Evolutionary conservation across 176 grass and related monocot species (phyloP), one percentile per base, ranked within the genome.

Genomic region (Oryza rufipogon): DNA sequence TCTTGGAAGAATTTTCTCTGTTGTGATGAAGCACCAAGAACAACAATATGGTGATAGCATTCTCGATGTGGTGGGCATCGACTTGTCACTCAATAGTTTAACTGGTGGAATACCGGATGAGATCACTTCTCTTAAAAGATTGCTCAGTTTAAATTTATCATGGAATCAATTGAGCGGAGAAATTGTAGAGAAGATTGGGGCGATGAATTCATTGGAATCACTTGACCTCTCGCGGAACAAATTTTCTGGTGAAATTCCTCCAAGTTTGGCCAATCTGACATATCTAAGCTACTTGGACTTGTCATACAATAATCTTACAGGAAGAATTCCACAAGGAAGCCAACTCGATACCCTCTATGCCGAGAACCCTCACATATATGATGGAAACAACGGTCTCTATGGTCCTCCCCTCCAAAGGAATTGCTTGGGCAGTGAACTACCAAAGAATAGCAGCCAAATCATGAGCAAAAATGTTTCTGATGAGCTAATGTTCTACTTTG

Each of bases 391-490:
- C 10, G 51, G 51, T 56, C 51, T 56, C 4, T 56, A 15, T 56
- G 85, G 85, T 15, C 60, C 78, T 19, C 41, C 54, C 0, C 68
- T 87, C 66, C 85, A 69, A 56, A 56, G 56, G 20, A 61, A 61
- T 20, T 61, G 56, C 56, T 22, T 20, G 7, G 56, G 56, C 20
- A 7, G 23, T 10, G n/a, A 81, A 70, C 70, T 46, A 78, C 30
- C 68, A 63, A 30, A 33, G 7, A 19, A 61, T 22, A 61, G 20
- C 66, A 73, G 70, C 73, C 23, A 22, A 61, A 61, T 19, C 19
- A 61, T 5, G 20, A 20, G 56, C 19, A 61, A 22, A 51, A 51
- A 51, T 3, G 48, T 51, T 51, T 51, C 12, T 51, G 48, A 61
- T 51, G 48, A 61, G 56, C 56, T 22, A 61, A 22, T 22, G 19